Evolutionary conservation across 176 grass and related monocot genomes (phyloP).

Genomic region (Oryza longistaminata): DNA sequence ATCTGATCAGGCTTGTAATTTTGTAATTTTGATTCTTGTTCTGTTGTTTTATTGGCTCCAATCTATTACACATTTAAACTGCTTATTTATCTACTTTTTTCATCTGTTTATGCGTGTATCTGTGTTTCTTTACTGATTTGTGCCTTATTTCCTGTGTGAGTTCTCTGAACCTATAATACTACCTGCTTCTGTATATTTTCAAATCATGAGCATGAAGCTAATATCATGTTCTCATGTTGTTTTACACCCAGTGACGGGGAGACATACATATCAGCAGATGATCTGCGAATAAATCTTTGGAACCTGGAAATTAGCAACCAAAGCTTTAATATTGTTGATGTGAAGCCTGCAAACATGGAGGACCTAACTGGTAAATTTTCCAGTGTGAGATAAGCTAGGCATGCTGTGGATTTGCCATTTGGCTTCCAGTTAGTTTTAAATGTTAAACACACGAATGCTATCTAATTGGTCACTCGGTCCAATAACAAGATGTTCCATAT

Average conservation of each 20-base stretch:
- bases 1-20: slow-evolving; percentile 4
- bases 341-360: slow-evolving; percentile 93
- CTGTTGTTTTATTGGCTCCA: not conserved
- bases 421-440: slow-evolving; percentile 9
- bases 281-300: slow-evolving; percentile 90
- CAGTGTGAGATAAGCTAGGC: not conserved
- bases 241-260: slow-evolving; percentile 65
- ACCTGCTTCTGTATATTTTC: slow-evolving; percentile 9
- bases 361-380: slow-evolving; percentile 71
- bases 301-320: slow-evolving; percentile 89
- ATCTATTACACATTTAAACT: not conserved
- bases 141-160: slow-evolving; percentile 12
- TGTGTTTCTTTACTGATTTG: slow-evolving; percentile 21
- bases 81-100: not conserved
- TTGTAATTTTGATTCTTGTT: slow-evolving; percentile 23
- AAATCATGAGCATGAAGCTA: slow-evolving; percentile 16
- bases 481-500: slow-evolving; percentile 13
- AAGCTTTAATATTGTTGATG: slow-evolving; percentile 90
- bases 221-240: slow-evolving; percentile 32
- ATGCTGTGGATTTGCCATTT: not conserved
- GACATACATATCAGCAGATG: slow-evolving; percentile 89
- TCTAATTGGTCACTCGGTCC: slow-evolving; percentile 36
- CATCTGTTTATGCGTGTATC: not conserved
- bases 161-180: not conserved
- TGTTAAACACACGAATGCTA: slow-evolving; percentile 10